phyloP scores from a whole-genome alignment of 2,329 filamentous ascomycete genomes.

The Emydomyces testavorans region DNA sequence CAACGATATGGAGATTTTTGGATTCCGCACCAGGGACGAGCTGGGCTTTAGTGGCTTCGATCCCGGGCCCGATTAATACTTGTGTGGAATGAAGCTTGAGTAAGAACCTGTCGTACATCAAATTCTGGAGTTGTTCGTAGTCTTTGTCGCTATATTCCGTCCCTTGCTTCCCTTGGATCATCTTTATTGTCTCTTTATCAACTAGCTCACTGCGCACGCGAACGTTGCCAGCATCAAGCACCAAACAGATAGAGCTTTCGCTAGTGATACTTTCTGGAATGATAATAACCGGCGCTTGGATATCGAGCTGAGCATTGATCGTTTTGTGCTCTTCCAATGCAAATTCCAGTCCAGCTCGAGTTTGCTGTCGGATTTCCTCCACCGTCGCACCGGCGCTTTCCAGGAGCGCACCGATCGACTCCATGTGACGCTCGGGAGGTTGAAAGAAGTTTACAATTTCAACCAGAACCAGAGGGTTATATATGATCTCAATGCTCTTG shows the following conservation, averaged over 20 bases:
- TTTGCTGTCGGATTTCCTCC: constrained; percentile 88
- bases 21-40: constrained; percentile 56
- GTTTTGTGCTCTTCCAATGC: constrained; percentile 97
- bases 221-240: constrained; percentile 91
- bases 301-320: constrained; percentile 86
- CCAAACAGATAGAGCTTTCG: constrained; percentile 71
- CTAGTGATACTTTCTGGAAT: constrained; percentile 84
- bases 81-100: constrained; percentile 91
- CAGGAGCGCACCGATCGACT: constrained; percentile 91
- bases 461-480: constrained; percentile 87
- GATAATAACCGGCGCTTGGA: constrained; percentile 92
- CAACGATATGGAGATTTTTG: constrained; percentile 75
- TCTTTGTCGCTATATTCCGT: constrained; percentile 82
- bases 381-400: constrained; percentile 92
- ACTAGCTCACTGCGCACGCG: constrained; percentile 90
- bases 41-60: constrained; percentile 78
- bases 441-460: constrained; percentile 92
- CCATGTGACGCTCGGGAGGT: constrained; percentile 93
- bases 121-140: constrained; percentile 70
- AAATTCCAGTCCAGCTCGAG: constrained; percentile 87
- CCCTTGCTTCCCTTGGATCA: constrained; percentile 83
- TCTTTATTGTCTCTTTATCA: constrained; percentile 75
- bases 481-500: constrained; percentile 92
- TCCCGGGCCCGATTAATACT: constrained; percentile 84
- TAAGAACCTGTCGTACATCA: constrained; percentile 97